Evolutionary conservation across 805 yeast genomes (phyloP), one percentile per base, ranked within the genome.

Genomic region (Brettanomyces sp.): DNA sequence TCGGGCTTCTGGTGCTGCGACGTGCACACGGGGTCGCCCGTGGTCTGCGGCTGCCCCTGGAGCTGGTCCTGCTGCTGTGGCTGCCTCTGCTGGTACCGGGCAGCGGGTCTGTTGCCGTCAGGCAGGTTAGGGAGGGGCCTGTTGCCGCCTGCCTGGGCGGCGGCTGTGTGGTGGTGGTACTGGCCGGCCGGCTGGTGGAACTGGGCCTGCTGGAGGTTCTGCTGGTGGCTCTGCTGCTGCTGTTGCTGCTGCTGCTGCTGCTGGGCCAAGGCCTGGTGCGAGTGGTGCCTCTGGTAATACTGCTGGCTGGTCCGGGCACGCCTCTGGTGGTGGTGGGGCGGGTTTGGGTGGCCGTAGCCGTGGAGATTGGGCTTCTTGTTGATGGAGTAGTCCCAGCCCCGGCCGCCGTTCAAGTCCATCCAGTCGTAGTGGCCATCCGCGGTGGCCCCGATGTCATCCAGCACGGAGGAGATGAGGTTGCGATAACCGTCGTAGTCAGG

Each of bases 291-390:
- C 35, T 47, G 48, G 36, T 46, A 48, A 45, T 52, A 55, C 41
- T 55, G 61, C 34, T 55, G 56, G 45, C 56, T 59, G 52, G 60
- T 53, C 44, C 64, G 49, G 52, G 64, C 59, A 49, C 60, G 59
- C 52, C 64, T 66, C 55, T 67, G 71, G 39, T 66, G 70, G 54
- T 65, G 68, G 38, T 74, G 78, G 44, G 82, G 82, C 47, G 96
- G 96, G 56, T 82, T 85, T 51, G 96, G 96, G 64, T 89, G 93
- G 34, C 97, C 97, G 64, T 90, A 90, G 39, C 98, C 98, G 65
- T 90, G 97, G 52, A 90, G 69, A 59, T 90, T 90, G 45, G 96
- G 95, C 65, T 90, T 90, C 63, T 88, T 89, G 66, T 89, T 89
- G 51, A 84, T 79, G 18, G 85, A 71, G 30, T 86, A 77, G 67